These are phyloP conservation scores for Salvia rosmarinus DNA, from an alignment of 257 asterid species.

Conservation along the genomic window DNA sequence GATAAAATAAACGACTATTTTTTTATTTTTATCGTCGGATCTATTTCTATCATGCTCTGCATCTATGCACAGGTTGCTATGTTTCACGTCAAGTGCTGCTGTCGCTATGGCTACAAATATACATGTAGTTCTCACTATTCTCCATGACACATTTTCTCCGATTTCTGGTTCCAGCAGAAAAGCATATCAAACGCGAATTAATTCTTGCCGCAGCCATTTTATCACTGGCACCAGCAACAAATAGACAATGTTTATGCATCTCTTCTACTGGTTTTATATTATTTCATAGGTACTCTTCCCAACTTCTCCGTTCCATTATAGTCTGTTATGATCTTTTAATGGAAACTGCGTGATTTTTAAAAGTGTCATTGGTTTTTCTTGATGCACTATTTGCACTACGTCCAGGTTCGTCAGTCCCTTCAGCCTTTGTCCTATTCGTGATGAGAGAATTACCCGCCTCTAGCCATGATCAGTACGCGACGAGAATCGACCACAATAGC, in stretches of 20 bases:
- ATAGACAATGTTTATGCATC: constrained; percentile 48
- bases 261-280: constrained; percentile 61
- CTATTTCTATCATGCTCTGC: neutral
- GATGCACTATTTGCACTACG: neutral
- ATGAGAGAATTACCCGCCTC: constrained; percentile 92
- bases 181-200: neutral
- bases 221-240: constrained; percentile 63
- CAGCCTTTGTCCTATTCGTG: constrained; percentile 72
- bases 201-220: constrained; percentile 59
- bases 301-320: constrained; percentile 1
- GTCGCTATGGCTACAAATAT: constrained; percentile 61
- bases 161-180: neutral
- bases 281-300: constrained; percentile 58
- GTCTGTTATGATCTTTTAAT: neutral
- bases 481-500: constrained; percentile 69
- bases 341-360: neutral
- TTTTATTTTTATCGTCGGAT: neutral
- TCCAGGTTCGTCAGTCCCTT: constrained; percentile 83
- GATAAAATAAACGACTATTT: neutral
- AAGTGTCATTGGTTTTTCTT: neutral
- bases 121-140: constrained; percentile 50
- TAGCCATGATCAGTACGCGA: constrained; percentile 41
- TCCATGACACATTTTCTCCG: constrained; percentile 14
- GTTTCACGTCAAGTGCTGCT: constrained; percentile 67
- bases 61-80: constrained; percentile 57